phyloP scores from a whole-genome alignment of 1,284 basidiomycete genomes.

The Marasmius tenuissimus region DNA sequence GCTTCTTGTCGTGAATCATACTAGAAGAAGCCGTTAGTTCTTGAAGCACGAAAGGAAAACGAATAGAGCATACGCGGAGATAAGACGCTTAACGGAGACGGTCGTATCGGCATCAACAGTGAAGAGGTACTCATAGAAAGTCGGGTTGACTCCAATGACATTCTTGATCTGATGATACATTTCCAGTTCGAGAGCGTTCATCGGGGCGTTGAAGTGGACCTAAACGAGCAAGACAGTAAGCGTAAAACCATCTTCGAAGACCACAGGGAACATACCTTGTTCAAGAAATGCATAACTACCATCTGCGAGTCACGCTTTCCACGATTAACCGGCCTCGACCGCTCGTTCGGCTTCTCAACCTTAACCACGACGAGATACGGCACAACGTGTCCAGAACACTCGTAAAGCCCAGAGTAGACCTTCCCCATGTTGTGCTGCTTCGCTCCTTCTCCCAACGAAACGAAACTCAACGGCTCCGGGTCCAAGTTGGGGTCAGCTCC shows the following conservation, averaged over 20 bases:
- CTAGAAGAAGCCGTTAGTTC: constrained; percentile 34
- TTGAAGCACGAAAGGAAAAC: not conserved
- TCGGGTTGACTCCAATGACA: constrained; percentile 97
- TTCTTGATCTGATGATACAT: constrained; percentile 99
- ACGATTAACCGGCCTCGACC: constrained; percentile 90
- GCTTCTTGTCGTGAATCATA: constrained; percentile 92
- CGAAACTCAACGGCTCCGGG: constrained; percentile 93
- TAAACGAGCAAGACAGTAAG: constrained; percentile 28
- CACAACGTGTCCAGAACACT: constrained; percentile 92
- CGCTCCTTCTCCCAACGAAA: constrained; percentile 91
- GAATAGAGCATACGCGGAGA: constrained; percentile 78
- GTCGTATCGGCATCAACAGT: constrained; percentile 98
- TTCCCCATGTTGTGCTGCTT: constrained; percentile 99
- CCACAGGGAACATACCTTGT: constrained; percentile 45
- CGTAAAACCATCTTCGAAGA: constrained; percentile 2
- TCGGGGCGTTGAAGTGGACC: constrained; percentile 97
- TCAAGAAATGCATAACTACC: constrained; percentile 96
- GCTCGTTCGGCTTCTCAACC: constrained; percentile 93
- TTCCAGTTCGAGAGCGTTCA: constrained; percentile 96
- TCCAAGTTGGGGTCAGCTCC: constrained; percentile 93
- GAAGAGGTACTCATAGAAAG: constrained; percentile 97
- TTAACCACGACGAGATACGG: constrained; percentile 98
- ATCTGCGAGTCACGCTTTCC: constrained; percentile 98
- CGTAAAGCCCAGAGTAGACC: constrained; percentile 93
- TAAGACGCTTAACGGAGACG: constrained; percentile 86